Evolutionary conservation across 495 filamentous ascomycete species (phyloP).

Genomic region (Cercophora samala): DNA sequence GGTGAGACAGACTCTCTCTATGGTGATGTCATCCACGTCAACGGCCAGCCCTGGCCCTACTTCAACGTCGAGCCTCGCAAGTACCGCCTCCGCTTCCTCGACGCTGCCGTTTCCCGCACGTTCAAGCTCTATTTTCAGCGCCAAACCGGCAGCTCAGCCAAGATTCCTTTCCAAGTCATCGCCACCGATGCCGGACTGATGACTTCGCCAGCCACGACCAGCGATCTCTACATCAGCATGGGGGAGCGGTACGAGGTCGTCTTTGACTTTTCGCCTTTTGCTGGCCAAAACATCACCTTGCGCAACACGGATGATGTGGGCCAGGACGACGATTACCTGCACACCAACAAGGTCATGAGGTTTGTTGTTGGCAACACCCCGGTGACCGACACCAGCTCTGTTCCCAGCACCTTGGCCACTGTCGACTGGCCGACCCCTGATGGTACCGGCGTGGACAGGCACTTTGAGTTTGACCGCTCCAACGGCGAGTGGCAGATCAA

Average conservation of each 20-base stretch:
- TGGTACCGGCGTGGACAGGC: constrained; percentile 26
- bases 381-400: constrained; percentile 27
- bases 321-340: constrained; percentile 43
- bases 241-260: constrained; percentile 56
- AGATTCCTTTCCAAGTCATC: constrained; percentile 48
- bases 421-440: constrained; percentile 25
- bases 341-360: constrained; percentile 52
- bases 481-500: constrained; percentile 51
- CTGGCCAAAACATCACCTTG: constrained; percentile 48
- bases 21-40: constrained; percentile 56
- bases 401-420: constrained; percentile 11
- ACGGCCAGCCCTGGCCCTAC: constrained; percentile 56
- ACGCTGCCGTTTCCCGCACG: constrained; percentile 48
- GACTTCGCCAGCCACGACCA: constrained; percentile 32
- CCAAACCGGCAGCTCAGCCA: constrained; percentile 14
- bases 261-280: constrained; percentile 49
- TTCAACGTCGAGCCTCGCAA: constrained; percentile 55
- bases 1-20: constrained; percentile 44
- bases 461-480: constrained; percentile 45
- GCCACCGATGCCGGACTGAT: constrained; percentile 52
- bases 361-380: constrained; percentile 46
- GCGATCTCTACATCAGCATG: constrained; percentile 46
- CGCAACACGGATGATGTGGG: constrained; percentile 44
- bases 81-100: constrained; percentile 53
- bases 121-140: constrained; percentile 47